phyloP scores from a whole-genome alignment of 2,329 filamentous ascomycete genomes.

The Verticillium klebahnii region DNA sequence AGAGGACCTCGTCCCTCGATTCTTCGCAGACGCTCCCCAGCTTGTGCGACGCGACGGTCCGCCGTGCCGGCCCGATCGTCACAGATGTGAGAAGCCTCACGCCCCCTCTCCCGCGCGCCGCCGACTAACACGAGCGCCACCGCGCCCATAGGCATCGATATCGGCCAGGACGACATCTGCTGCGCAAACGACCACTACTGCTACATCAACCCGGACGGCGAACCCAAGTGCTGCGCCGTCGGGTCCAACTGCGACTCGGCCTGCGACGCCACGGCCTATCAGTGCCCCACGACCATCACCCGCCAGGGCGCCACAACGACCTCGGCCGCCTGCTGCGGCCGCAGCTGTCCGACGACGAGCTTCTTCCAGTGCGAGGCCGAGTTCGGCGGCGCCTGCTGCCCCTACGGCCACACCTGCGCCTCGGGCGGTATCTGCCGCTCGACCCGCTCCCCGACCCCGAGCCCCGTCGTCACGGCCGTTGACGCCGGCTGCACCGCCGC shows the following conservation, averaged over 20 bases:
- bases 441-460: conserved; percentile 13
- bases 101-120: background rate
- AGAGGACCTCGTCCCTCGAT: conserved; percentile 9
- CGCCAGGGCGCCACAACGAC: conserved; percentile 18
- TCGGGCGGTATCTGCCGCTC: conserved; percentile 28
- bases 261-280: conserved; percentile 28
- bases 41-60: conserved; percentile 10
- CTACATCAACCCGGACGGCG: conserved; percentile 30
- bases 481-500: conserved; percentile 37
- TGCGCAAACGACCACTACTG: conserved; percentile 41
- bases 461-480: conserved; percentile 26
- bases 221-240: conserved; percentile 35
- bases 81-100: conserved; percentile 8
- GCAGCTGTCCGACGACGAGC: conserved; percentile 34
- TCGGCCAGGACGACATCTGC: conserved; percentile 31
- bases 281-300: conserved; percentile 24
- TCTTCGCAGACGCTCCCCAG: conserved; percentile 9
- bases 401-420: conserved; percentile 37
- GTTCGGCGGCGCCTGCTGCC: conserved; percentile 46
- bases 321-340: conserved; percentile 31
- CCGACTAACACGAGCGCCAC: background rate
- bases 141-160: conserved; percentile 33
- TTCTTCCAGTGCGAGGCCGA: conserved; percentile 37
- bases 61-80: conserved; percentile 5
- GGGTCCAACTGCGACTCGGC: conserved; percentile 36